These are phyloP conservation scores for Fusarium armeniacum DNA, from an alignment of 2,329 filamentous ascomycete genomes.

Conservation along the genomic window DNA sequence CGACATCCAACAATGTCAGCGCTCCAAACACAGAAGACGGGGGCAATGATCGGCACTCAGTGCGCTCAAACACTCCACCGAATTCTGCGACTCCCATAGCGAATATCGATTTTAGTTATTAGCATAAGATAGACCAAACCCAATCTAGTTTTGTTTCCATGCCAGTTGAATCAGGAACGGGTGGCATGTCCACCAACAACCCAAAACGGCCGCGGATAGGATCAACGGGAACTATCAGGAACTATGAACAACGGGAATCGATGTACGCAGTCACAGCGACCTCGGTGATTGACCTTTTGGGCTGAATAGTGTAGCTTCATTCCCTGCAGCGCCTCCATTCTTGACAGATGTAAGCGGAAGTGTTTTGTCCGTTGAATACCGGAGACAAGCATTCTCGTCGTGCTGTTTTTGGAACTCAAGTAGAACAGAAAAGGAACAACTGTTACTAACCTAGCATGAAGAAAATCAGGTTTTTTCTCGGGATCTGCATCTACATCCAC, in stretches of 20 bases:
- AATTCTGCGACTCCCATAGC: conserved; percentile 70
- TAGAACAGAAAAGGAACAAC: neutral
- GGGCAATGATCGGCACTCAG: neutral
- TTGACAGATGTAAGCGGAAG: neutral
- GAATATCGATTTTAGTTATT: conserved; percentile 74
- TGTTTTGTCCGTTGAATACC: neutral
- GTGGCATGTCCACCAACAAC: neutral
- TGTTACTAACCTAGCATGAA: neutral
- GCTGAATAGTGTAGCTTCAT: neutral
- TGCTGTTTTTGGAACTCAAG: neutral
- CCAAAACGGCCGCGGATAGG: neutral
- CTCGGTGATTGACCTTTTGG: neutral
- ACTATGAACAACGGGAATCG: neutral
- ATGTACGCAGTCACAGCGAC: neutral
- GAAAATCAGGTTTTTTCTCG: neutral
- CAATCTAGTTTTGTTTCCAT: neutral
- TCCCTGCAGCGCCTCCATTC: neutral
- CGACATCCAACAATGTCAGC: conserved; percentile 43
- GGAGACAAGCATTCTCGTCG: neutral
- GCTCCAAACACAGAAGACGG: conserved; percentile 35
- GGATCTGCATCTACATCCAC: neutral
- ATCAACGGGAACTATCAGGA: neutral
- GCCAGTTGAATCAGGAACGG: neutral
- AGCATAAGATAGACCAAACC: conserved; percentile 26
- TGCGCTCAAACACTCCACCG: conserved; percentile 56